Evolutionary conservation across 768 basidiomycete genomes (phyloP).

Genomic region (Leccinum disarticulatum): DNA sequence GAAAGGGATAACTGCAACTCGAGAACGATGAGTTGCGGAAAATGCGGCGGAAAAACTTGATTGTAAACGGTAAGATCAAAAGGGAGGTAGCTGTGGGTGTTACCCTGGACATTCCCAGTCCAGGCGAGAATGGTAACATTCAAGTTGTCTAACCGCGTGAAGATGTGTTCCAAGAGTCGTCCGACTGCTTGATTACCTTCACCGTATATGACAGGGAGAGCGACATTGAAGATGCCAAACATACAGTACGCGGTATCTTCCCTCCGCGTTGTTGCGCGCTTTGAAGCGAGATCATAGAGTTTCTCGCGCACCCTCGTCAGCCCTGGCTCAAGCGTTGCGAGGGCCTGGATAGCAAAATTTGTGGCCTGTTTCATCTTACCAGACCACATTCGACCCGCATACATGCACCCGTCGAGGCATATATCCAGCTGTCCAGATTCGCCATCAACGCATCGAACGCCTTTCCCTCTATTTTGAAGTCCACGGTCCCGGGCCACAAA

Average conservation of each 20-base stretch:
- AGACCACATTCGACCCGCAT: slow-evolving; percentile 54
- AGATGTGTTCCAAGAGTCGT: neutral
- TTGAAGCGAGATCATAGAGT: slow-evolving; percentile 5
- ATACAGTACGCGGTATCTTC: neutral
- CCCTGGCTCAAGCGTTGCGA: neutral
- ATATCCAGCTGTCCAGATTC: slow-evolving; percentile 65
- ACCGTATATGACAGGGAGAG: neutral
- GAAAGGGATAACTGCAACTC: neutral
- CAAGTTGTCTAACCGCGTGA: slow-evolving; percentile 7
- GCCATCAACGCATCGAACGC: slow-evolving; percentile 51
- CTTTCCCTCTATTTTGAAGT: slow-evolving; percentile 81
- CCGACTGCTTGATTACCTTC: neutral
- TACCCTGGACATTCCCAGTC: neutral
- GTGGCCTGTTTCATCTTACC: slow-evolving; percentile 10
- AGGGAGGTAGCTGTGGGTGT: neutral
- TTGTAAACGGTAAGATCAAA: neutral
- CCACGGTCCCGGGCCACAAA: slow-evolving; percentile 65
- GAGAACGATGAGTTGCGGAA: neutral
- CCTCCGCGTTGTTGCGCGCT: neutral
- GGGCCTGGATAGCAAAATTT: neutral
- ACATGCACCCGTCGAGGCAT: slow-evolving; percentile 71
- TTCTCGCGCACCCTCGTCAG: neutral
- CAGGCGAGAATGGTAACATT: neutral
- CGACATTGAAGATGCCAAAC: neutral
- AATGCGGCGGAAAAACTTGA: neutral